A percentile compares a stretch with the other conserved stretches of the same genome.
phyloP scores from a whole-genome alignment of 306 rosid species.

The Gynostemma pentaphyllum region DNA sequence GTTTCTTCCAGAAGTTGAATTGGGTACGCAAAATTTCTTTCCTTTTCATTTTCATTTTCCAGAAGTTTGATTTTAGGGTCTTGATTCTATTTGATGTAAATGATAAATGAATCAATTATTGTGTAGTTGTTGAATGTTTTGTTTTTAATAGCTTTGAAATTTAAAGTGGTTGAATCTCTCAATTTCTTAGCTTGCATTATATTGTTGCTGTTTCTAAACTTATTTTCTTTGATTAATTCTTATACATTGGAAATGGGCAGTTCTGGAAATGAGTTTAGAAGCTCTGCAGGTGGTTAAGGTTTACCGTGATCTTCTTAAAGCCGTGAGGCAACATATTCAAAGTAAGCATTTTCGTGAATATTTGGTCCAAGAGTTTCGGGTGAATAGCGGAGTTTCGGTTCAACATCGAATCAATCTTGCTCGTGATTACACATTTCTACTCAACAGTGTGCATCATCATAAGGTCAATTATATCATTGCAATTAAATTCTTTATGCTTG shows the following conservation, averaged over 20 bases:
- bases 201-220: too few species aligned
- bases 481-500: background rate
- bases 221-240: too few species aligned
- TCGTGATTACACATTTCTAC: conserved; percentile 49
- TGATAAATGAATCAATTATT: too few species aligned
- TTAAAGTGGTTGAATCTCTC: too few species aligned
- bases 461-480: conserved; percentile 27
- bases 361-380: conserved; percentile 52
- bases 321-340: conserved; percentile 57
- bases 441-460: conserved; percentile 78
- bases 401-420: conserved; percentile 72
- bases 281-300: conserved; percentile 45
- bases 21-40: too few species aligned
- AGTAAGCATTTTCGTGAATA: conserved; percentile 52
- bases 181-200: too few species aligned
- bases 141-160: too few species aligned
- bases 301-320: conserved; percentile 67
- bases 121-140: too few species aligned
- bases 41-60: too few species aligned
- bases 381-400: conserved; percentile 25
- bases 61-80: too few species aligned
- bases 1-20: too few species aligned
- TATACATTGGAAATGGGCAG: background rate
- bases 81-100: too few species aligned
- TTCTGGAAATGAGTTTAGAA: conserved; percentile 37